Base-by-base conservation (phyloP, 2,329 filamentous ascomycete genomes). In the Cyanodermella asteris region DNA sequence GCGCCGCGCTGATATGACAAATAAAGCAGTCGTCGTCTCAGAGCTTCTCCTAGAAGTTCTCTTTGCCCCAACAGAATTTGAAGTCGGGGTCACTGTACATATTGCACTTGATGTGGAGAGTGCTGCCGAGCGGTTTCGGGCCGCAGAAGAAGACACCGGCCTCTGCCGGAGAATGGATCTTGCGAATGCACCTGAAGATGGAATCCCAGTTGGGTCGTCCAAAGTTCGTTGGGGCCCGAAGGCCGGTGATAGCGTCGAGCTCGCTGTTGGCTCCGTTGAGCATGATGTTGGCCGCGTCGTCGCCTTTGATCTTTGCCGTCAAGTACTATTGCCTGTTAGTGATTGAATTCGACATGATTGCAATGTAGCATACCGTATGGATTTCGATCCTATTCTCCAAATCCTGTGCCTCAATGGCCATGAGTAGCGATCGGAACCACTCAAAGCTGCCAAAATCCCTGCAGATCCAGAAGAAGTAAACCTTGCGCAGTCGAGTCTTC, bases 401-500 rank as follows among this genome's bases (percentile, higher is more conserved):
- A 50, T 90, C 78, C 51, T 87, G 77, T 1, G 74, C 73, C 51
- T 87, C 78, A 38, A 90, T 84, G 27, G 78, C 78, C 34, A 81
- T 60, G 10, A 90, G 62, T 31, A 90, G 55, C 14, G 74, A 82
- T 24, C 76, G 64, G 60, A 87, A 87, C 78, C 78, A 90, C 55
- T 87, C 77, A 39, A 87, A 82, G 0, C 73, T 80, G 17, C 72
- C 76, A 41, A 84, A 84, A 48, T 87, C 77, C 47, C 77, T 64
- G 57, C 77, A 84, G 33, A 87, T 71, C 78, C 78, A 87, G 62
- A 87, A 81, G 56, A 87, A 87, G 56, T 87, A 90, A 13, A 90
- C 76, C 49, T 87, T 90, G 41, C 71, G 63, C 21, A 90, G 59
- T 4, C 75, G 61, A 3, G 75, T 82, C 52, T 73, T 74, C 48